These are phyloP conservation scores for Tricholoma sp. DNA, from an alignment of 768 basidiomycete genomes.

Conservation along the genomic window DNA sequence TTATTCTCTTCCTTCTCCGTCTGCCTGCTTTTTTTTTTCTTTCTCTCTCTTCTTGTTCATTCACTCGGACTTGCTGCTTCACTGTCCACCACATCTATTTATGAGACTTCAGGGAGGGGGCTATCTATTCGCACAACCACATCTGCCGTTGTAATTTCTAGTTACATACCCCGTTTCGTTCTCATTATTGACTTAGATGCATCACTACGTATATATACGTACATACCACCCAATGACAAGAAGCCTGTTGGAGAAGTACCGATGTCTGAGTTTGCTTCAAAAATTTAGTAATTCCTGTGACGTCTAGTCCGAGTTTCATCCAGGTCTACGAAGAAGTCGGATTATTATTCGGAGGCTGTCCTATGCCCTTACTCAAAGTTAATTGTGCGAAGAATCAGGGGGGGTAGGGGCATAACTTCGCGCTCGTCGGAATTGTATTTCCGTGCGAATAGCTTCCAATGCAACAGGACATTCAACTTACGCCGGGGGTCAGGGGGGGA, in stretches of 20 bases:
- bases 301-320: not conserved
- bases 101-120: not conserved
- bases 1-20: slow-evolving; percentile 10
- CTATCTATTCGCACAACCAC: not conserved
- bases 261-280: not conserved
- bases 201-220: not conserved
- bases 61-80: not conserved
- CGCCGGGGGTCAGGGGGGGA: not conserved
- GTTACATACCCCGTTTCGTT: not conserved
- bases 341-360: not conserved
- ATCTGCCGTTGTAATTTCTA: not conserved
- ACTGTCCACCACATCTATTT: not conserved
- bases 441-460: not conserved
- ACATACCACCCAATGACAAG: not conserved
- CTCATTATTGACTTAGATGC: not conserved
- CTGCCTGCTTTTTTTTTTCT: not conserved
- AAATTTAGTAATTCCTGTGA: not conserved
- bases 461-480: not conserved
- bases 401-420: not conserved
- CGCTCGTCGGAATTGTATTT: not conserved
- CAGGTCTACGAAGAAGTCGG: not conserved
- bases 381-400: not conserved
- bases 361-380: not conserved
- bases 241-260: not conserved
- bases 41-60: not conserved